Percentiles rank a stretch among this genome's conserved stretches.
Conservation (phyloP, 148 eudicot species). For the Euryodendron excelsum region DNA sequence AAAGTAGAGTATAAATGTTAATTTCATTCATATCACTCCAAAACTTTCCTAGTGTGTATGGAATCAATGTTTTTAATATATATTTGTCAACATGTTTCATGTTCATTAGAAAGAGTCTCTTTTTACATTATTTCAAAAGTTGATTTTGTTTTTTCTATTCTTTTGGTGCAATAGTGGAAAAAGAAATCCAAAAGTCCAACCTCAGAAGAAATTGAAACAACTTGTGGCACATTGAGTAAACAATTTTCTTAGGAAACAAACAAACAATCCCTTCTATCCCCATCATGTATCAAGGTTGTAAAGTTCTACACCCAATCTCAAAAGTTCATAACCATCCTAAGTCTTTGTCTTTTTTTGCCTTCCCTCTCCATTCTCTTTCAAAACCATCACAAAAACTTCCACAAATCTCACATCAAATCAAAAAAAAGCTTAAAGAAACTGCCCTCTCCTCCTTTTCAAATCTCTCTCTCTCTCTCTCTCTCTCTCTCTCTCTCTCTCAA, state of each 20-base stretch:
- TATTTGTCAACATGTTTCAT: too few species aligned
- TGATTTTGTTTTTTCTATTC: neutral
- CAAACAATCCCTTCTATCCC: neutral
- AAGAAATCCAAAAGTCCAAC: slow-evolving; percentile 12
- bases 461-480: too few species aligned
- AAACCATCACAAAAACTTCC: neutral
- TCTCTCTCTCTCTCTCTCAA: too few species aligned
- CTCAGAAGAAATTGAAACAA: neutral
- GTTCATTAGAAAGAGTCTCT: too few species aligned
- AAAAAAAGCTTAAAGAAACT: slow-evolving; percentile 8
- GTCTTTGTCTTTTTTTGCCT: neutral
- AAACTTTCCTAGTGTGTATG: too few species aligned
- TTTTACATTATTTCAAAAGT: neutral
- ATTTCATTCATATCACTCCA: too few species aligned
- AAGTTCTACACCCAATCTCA: slow-evolving; percentile 2
- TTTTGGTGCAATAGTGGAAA: neutral
- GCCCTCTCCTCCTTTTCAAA: too few species aligned
- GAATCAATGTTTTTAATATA: too few species aligned
- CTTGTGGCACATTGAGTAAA: too few species aligned
- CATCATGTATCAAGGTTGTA: neutral
- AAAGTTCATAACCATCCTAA: neutral
- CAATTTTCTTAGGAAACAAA: slow-evolving; percentile 1
- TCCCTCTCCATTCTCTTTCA: neutral
- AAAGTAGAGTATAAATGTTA: too few species aligned
- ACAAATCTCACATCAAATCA: neutral